Base-by-base conservation (phyloP, 257 asterid species). In the Nicotiana attenuata region DNA sequence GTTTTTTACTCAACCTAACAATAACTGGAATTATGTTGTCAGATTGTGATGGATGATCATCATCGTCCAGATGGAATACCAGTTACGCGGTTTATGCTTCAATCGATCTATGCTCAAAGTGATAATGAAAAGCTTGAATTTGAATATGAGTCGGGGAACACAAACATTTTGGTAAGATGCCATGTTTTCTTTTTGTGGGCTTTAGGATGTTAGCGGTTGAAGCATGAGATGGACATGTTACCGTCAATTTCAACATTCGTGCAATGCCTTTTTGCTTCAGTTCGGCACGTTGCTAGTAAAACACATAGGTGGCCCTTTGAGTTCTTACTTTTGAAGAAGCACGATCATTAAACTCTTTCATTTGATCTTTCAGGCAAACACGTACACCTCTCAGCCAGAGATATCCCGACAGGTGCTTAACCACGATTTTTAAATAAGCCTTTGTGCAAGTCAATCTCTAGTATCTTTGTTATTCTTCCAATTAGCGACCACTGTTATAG, bases 11-110 rank as follows among this genome's bases (percentile, higher is more conserved):
- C 75, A 53, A 82, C 85, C 41, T 47, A 50, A 75, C 41, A 24
- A 8, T 50, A 24, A 50, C 24, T 11, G 22, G 78, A 45, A 24
- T 83, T 83, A 80, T 80, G 82, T 87, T 81, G 78, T 65, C 97
- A 96, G 99, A 94, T 96, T 89, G 94, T 93, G 68, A 94, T 96
- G 98, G 99, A 94, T 86, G 98, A 96, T 87, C 99, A 94, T 88
- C 98, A 91, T 84, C 91, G 97, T 17, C 85, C 94, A 22, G 99
- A 96, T 91, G 99, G 98, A 81, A 96, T 96, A 76, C 97, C 99
- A 0, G 98, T 92, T 66, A 93, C 97, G 5, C 90, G 91, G 82
- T 94, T 96, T 87, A 92, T 95, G 65, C 99, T 94, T 80, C 93
- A 89, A 63, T 96, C 97, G n/a, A 90, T 96, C 38, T 92, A 94